Evolutionary conservation across 441 rosid species (phyloP).

Genomic region (Syzygium malaccense): DNA sequence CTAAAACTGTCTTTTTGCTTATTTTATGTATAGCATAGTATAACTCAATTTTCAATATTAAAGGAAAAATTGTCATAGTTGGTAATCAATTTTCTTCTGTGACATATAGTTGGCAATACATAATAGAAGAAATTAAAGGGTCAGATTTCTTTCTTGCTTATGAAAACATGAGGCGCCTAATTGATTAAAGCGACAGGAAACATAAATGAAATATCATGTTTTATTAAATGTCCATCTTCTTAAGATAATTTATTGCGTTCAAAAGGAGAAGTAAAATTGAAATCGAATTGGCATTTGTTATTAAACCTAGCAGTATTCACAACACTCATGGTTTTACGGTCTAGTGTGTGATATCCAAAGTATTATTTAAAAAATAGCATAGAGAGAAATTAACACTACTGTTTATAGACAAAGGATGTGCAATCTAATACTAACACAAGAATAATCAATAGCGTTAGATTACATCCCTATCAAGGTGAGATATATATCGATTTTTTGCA

Average conservation of each 20-base stretch:
- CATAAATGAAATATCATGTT: neutral
- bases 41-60: neutral
- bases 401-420: neutral
- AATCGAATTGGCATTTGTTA: neutral
- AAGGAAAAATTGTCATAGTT: neutral
- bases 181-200: neutral
- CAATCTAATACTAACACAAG: neutral
- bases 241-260: neutral
- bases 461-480: neutral
- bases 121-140: neutral
- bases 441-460: neutral
- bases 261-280: no score
- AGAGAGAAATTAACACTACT: neutral
- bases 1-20: neutral
- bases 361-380: no score
- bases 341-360: no score
- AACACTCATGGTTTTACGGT: neutral
- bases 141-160: neutral
- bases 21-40: neutral
- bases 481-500: no score
- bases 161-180: neutral
- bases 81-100: neutral
- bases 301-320: neutral
- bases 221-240: neutral
- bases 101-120: neutral